Evolutionary conservation across 176 grass and related monocot species (phyloP).

Genomic region (Oryza meridionalis): DNA sequence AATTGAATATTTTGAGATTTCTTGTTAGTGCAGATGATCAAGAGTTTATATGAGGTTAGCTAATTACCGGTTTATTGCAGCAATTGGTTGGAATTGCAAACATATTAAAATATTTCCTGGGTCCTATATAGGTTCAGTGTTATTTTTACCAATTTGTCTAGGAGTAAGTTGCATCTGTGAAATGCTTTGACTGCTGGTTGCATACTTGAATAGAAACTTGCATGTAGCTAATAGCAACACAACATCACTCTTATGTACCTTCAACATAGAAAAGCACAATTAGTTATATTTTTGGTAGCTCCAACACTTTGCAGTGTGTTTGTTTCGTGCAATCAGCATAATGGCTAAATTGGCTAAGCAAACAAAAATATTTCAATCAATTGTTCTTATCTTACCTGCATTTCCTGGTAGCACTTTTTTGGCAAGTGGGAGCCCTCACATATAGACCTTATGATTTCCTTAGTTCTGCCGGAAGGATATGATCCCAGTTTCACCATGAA

Average conservation of each 20-base stretch:
- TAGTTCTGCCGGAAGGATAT: conserved; percentile 6
- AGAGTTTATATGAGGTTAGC: conserved; percentile 26
- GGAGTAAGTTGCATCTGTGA: neutral
- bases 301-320: neutral
- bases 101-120: conserved; percentile 3
- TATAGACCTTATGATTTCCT: neutral
- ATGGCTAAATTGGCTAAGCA: neutral
- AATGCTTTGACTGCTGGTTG: neutral
- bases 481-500: neutral
- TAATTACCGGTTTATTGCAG: conserved; percentile 10
- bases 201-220: neutral
- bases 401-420: conserved; percentile 18
- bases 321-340: neutral
- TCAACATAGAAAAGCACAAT: neutral
- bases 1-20: conserved; percentile 36
- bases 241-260: neutral
- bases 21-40: neutral
- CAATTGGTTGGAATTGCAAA: conserved; percentile 4
- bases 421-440: neutral
- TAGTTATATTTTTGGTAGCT: neutral
- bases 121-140: neutral
- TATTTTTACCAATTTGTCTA: neutral
- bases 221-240: neutral
- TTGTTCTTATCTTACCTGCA: neutral
- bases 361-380: conserved; percentile 22